Evolutionary conservation across 2,329 filamentous ascomycete species (phyloP), one percentile per base, ranked within the genome.

Genomic region (Diaporthe sp.): DNA sequence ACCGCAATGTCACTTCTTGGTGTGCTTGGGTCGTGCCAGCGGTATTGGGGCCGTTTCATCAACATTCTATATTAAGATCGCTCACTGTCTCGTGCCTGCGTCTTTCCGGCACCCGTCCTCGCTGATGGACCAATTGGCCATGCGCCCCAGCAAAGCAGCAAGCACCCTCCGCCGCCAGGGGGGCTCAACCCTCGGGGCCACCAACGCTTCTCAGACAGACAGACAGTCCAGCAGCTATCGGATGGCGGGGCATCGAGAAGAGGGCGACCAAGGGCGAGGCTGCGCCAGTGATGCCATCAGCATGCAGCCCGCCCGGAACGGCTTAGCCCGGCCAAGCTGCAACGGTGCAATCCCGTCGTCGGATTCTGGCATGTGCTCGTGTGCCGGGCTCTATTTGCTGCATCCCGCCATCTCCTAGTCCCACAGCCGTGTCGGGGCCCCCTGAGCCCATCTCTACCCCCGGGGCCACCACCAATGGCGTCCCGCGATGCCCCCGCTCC

Each of bases 281-380:
- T 42, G 37, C 46, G 46, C 67, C 67, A 46, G 34, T 55, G 46
- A 42, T 69, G 34, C 65, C 65, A 53, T 25, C 53, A 28, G 25
- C 53, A 65, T 73, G 74, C 74, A 69, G 7, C 34, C 53, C 49
- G 70, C 74, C 70, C 57, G 61, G 31, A 65, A 69, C 28, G 72
- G 71, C 72, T 42, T 76, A 76, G 74, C 72, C 53, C 65, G 37
- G 10, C 51, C 44, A 46, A n/a, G 25, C 17, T 69, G 61, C 57
- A 62, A 61, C 53, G 42, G 61, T 57, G 68, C 76, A 77, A 77
- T 77, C 74, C 74, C 67, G 61, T 76, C 69, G 74, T 69, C 42
- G 42, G 67, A 31, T 74, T 51, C 25, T 61, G 49, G 37, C 76
- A 77, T 77, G 76, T 77, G 76, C 76, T 62, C 74, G 39, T 69